Conservation (phyloP, 2,329 filamentous ascomycete genomes). For the Hypoxylon sp. region DNA sequence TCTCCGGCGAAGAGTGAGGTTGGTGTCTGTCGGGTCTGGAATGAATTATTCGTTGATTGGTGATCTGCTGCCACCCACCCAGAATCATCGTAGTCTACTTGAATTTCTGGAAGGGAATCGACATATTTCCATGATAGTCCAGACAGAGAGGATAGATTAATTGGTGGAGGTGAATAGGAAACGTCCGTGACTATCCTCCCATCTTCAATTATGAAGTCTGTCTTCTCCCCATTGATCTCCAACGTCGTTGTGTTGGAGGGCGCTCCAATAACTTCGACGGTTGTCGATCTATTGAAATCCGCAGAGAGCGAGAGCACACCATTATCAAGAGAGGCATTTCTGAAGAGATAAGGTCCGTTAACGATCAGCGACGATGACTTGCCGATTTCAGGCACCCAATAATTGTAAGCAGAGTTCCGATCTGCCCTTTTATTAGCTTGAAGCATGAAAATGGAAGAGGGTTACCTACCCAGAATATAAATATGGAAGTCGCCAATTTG, state of each 20-base stretch:
- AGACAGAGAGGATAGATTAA: slow-evolving; percentile 65
- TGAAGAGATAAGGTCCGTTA: slow-evolving; percentile 74
- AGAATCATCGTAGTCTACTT: slow-evolving; percentile 75
- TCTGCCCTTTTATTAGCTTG: slow-evolving; percentile 24
- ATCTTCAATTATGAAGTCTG: slow-evolving; percentile 58
- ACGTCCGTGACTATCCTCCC: slow-evolving; percentile 54
- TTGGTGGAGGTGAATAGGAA: slow-evolving; percentile 26
- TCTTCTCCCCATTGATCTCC: slow-evolving; percentile 69
- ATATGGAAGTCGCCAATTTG: slow-evolving; percentile 36
- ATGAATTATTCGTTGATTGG: slow-evolving; percentile 71
- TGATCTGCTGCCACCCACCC: slow-evolving; percentile 74
- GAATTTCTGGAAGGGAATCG: slow-evolving; percentile 79
- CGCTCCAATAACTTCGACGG: slow-evolving; percentile 77
- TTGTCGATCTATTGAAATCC: slow-evolving; percentile 78
- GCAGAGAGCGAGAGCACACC: slow-evolving; percentile 73
- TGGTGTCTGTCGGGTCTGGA: slow-evolving; percentile 68
- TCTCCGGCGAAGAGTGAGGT: slow-evolving; percentile 77
- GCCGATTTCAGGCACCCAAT: slow-evolving; percentile 69
- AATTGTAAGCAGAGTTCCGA: slow-evolving; percentile 76
- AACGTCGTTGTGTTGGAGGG: slow-evolving; percentile 64
- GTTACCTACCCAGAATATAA: slow-evolving; percentile 36
- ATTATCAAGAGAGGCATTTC: slow-evolving; percentile 69
- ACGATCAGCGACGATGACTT: slow-evolving; percentile 63
- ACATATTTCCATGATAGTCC: slow-evolving; percentile 76
- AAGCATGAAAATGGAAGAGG: background rate